Base-by-base conservation (phyloP, 2,329 filamentous ascomycete species). In the Neophaeococcomyces mojaviensis region DNA sequence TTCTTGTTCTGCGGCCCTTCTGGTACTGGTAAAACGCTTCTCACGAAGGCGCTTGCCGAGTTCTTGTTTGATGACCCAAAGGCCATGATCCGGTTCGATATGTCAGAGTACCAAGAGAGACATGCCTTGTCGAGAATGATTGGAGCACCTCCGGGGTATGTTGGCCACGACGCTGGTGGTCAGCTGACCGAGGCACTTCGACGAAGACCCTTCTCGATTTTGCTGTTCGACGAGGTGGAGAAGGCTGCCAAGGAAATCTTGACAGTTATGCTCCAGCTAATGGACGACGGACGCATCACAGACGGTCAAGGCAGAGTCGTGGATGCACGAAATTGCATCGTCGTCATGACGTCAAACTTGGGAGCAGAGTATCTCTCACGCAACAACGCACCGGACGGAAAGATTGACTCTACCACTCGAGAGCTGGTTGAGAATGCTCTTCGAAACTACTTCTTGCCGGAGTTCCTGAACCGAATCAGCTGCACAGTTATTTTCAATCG, bases 1-100 rank as follows among this genome's bases (percentile, higher is more conserved):
- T 98, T 98, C 82, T 77, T 98, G 48, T 98, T 98, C 79, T 97
- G 92, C 61, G 92, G 92, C 72, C 92, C 92, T 12, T 97, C 90
- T 0, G 92, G 92, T 73, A 98, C 92, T 10, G 92, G 92, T 74
- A 98, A 98, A 72, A 98, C 92, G 15, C 74, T 98, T 16, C 81
- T 98, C 48, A 97, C 90, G 54, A 98, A 98, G 69, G 92, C 90
- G 13, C 76, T 98, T 49, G 92, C 92, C 39, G 92, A 98, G 66
- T 98, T 98, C 72, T 74, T 98, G 22, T 98, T 98, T 70, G 92
- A 98, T 63, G 92, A 98, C 58, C 71, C 90, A 20, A 96, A 96
- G 72, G 75, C 90, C 28, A 97, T 98, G 92, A 95, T 98, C 59
- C 85, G 92, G 32, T 94, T 98, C 70, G 92, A 98, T 64, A 98